Percentiles rank a stretch among this genome's conserved stretches.
These are phyloP conservation scores for Filosporella fistucella DNA, from an alignment of 495 filamentous ascomycete species.

Conservation along the genomic window DNA sequence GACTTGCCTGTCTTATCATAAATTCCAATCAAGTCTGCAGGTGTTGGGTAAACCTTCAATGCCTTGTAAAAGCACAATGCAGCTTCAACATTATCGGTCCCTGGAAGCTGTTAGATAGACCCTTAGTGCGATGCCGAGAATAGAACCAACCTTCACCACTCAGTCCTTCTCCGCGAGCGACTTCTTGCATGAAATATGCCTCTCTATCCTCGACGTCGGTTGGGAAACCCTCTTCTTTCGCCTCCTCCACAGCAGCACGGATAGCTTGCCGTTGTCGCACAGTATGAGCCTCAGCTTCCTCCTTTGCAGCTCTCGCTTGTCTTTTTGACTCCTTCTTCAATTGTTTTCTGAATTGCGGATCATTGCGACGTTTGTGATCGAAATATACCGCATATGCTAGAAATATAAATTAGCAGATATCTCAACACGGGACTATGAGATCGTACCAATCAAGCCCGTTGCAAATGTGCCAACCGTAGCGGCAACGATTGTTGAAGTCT, in stretches of 20 bases:
- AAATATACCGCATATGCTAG: constrained; percentile 82
- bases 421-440: neutral
- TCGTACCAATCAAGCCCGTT: constrained; percentile 71
- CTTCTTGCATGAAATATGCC: constrained; percentile 90
- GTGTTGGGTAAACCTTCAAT: constrained; percentile 94
- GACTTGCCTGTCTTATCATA: constrained; percentile 82
- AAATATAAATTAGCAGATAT: constrained; percentile 13
- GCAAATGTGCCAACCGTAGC: constrained; percentile 68
- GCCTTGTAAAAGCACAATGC: constrained; percentile 96
- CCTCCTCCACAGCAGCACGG: constrained; percentile 64
- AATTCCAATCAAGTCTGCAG: constrained; percentile 86
- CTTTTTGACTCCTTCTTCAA: constrained; percentile 78
- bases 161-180: constrained; percentile 77
- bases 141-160: constrained; percentile 57
- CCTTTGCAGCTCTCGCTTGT: constrained; percentile 70
- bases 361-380: constrained; percentile 84
- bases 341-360: constrained; percentile 79
- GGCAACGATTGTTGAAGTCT: constrained; percentile 68
- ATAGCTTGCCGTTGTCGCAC: constrained; percentile 68
- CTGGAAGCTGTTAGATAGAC: constrained; percentile 35
- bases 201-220: constrained; percentile 78
- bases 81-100: constrained; percentile 70
- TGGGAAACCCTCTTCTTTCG: constrained; percentile 88
- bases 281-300: constrained; percentile 63
- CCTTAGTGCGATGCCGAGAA: neutral